Evolutionary conservation across 2,329 filamentous ascomycete species (phyloP), one percentile per base, ranked within the genome.

Genomic region (Aspergillus oerlinghausenensis): DNA sequence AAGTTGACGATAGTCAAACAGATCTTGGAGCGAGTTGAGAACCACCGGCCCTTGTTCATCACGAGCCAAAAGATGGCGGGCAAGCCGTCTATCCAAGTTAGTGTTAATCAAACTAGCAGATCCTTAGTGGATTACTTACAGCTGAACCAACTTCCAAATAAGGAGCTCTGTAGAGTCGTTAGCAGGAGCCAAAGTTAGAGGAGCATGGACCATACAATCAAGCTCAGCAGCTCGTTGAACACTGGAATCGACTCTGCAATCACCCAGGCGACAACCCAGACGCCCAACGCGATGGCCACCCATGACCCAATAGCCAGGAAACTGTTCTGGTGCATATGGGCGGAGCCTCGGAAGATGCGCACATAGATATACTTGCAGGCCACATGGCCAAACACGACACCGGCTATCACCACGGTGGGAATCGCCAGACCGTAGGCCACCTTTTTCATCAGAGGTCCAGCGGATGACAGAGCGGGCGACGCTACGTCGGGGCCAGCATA

Each of bases 161-260:
- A 70, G 1, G 85, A 79, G 50, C 76, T 79, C 64, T 73, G 51
- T 52, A 48, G 42, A 8, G 10, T 68, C 9, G 5, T 63, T 57
- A 66, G 63, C 21, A n/a, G 17, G 49, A 9, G 3, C 8, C 25
- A 17, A 7, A 14, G 25, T 9, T 17, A n/a, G 35, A 2, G 17
- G 54, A 1, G 49, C 7, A 51, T 40, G 2, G 26, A 6, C 59
- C 69, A 50, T 69, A 73, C 65, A 60, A 89, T 83, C 21, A 90
- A 73, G 19, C 83, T 84, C 29, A 90, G 73, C 5, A 90, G 73
- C 51, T 85, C 79, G 64, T 84, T 84, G 75, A 90, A 90, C 47
- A 84, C 82, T 1, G 88, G 88, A 3, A 90, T 85, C 0, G 84
- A 84, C 69, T 88, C 84, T 2, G 87, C 86, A 54, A 90, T 85